Evolutionary conservation across 2,329 filamentous ascomycete species (phyloP).

Genomic region (Zymoseptoria pseudotritici): DNA sequence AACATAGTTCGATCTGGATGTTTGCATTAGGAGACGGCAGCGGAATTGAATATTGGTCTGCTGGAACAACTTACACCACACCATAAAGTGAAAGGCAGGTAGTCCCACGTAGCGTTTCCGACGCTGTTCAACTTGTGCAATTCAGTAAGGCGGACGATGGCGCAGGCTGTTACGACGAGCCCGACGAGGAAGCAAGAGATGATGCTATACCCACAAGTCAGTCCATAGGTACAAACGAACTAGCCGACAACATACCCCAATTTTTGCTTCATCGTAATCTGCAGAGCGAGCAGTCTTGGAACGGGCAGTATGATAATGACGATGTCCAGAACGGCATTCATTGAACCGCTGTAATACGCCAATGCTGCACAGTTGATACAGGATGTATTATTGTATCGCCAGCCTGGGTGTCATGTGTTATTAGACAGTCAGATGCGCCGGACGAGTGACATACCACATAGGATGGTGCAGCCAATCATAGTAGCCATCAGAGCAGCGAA

Average conservation of each 20-base stretch:
- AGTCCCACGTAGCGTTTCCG: too few species aligned
- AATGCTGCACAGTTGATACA: slow-evolving; percentile 6
- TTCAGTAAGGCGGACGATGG: neutral
- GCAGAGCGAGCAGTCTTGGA: slow-evolving; percentile 7
- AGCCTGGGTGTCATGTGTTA: neutral
- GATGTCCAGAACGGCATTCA: slow-evolving; percentile 8
- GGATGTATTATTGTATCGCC: neutral
- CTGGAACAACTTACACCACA: too few species aligned
- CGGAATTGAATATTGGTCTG: too few species aligned
- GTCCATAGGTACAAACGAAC: neutral
- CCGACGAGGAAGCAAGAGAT: neutral
- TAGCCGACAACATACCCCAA: neutral
- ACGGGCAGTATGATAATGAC: slow-evolving; percentile 10
- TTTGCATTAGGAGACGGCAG: too few species aligned
- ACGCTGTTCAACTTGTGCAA: too few species aligned
- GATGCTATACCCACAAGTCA: neutral
- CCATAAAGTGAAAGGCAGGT: too few species aligned
- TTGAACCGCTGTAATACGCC: slow-evolving; percentile 3
- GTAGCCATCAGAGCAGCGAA: slow-evolving; percentile 3
- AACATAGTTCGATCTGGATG: too few species aligned
- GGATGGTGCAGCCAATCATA: slow-evolving; percentile 7
- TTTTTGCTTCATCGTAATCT: slow-evolving; percentile 3
- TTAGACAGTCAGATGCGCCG: neutral
- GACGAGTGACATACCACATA: neutral
- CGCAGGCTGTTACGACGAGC: neutral